Percentiles rank a stretch among this genome's conserved stretches.
Evolutionary conservation across 345 rosid species (phyloP).

Genomic region (Pseudoturritis turrita): DNA sequence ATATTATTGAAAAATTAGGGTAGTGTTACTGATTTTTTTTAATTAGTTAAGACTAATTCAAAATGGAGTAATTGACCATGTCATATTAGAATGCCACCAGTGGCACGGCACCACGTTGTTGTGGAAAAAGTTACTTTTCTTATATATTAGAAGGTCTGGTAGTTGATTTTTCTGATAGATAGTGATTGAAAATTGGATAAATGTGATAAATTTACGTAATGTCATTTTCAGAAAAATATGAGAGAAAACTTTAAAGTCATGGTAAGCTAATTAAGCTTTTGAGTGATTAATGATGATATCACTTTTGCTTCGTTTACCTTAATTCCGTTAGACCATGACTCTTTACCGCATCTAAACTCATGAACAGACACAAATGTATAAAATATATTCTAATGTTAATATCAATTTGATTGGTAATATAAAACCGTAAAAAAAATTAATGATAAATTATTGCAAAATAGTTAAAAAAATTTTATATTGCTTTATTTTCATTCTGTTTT

Average conservation of each 20-base stretch:
- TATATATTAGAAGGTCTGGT: neutral
- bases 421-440: too few species aligned
- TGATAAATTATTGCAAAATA: too few species aligned
- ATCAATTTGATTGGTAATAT: neutral
- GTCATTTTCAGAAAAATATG: constrained; percentile 8
- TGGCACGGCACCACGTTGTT: constrained; percentile 20
- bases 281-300: constrained; percentile 14
- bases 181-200: neutral
- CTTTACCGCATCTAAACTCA: neutral
- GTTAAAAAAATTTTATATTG: too few species aligned
- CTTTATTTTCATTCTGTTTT: too few species aligned
- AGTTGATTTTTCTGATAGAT: constrained; percentile 7
- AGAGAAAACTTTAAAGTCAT: constrained; percentile 10
- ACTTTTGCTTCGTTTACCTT: constrained; percentile 15
- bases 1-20: neutral
- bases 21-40: neutral
- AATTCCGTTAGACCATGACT: neutral
- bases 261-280: constrained; percentile 11
- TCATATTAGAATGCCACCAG: neutral
- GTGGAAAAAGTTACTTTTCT: constrained; percentile 6
- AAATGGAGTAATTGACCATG: constrained; percentile 18
- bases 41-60: constrained; percentile 15
- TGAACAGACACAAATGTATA: neutral
- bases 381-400: neutral
- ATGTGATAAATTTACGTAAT: neutral